Base-by-base conservation (phyloP, 2,329 filamentous ascomycete genomes). In the Metarhizium brunneum region DNA sequence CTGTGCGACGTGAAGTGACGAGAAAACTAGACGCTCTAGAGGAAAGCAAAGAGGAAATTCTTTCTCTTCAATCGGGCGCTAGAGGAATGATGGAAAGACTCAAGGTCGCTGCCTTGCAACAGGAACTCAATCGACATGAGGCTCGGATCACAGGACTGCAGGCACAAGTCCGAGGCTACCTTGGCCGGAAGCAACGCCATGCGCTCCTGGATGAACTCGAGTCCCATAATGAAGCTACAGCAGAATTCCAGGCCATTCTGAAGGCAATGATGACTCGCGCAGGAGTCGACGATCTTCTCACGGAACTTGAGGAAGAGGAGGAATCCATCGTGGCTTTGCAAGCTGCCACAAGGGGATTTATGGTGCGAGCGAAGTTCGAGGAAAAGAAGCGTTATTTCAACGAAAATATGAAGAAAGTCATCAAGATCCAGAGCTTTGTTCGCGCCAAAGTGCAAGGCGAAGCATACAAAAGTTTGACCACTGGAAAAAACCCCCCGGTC, bases 371-470 rank as follows among this genome's bases (percentile, higher is more conserved):
- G 14, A 79, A 78, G 18, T 97, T 95, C 64, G 83, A 82, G 53
- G 90, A 95, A 69, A 96, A 96, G 78, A 85, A 87, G 67, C 85
- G 84, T 25, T 92, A 88, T 73, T 99, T 92, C 76, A 86, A 88
- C 62, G 87, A 95, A 72, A 99, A 99, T 66, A 99, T 99, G 94
- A 85, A 96, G 65, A 97, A 95, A 72, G 94, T 99, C 30, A 86
- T 99, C 77, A 99, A 99, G 72, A 91, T 97, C 56, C 95, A 99
- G 69, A 99, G 94, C 68, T 95, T 97, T 62, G 86, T 97, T 54
- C 85, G 94, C 59, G 94, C 87, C 61, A 94, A 95, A 68, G 89
- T 97, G 52, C 94, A 99, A 70, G 94, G 94, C 53, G 90, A 99
- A 72, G 94, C 94, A 2, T 99, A 99, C 78, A 96, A 96, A 80